Evolutionary conservation across 225 moss, liverwort and hornwort species (phyloP), one percentile per base, ranked within the genome.

Genomic region (Anthoceros angustus): DNA sequence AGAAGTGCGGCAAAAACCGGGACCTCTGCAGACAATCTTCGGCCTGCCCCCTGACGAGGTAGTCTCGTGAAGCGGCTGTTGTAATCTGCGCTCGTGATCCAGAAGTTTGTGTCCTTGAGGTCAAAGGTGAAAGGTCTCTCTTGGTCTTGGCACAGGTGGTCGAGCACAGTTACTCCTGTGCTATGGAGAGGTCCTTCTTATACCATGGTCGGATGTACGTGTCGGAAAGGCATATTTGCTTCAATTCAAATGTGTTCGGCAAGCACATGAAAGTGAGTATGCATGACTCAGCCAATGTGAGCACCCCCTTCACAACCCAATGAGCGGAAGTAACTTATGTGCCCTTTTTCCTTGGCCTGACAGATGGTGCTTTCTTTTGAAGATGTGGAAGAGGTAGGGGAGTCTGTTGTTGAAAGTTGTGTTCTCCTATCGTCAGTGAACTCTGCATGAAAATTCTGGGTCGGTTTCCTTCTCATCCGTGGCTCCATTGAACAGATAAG

Each of bases 1-100:
- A 65, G 91, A 92, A 81, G 91, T 92, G 74, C 82, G 88, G 64
- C 91, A 92, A 73, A 92, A 92, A 66, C 91, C 91, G 40, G 91
- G 91, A 40, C 84, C 86, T 78, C 88, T 92, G 64, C 91, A 92
- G 76, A 83, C 76, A 32, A 86, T 88, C 66, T 92, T 92, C 73
- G 74, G 70, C 38, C 71, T 81, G 42, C 86, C 91, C 71, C 91
- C 84, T 70, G 91, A 92, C 74, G 91, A 92, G 91, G 91, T 92
- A 78, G 40, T 10, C 16, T 62, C 2, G 8, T 71, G 48, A 18
- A 39, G 45, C n/a, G 26, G n/a, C 16, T 39, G 72, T 38, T 79
- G 64, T 50, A 60, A 11, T 10, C 42, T 48, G 26, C 23, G 10
- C 32, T 32, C 32, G 32, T 32, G 2, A 32, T 32, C 32, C 32